A percentile compares a stretch with the other conserved stretches of the same genome.
Conservation (phyloP, 2,329 filamentous ascomycete species). For the Penicillium oxalicum region DNA sequence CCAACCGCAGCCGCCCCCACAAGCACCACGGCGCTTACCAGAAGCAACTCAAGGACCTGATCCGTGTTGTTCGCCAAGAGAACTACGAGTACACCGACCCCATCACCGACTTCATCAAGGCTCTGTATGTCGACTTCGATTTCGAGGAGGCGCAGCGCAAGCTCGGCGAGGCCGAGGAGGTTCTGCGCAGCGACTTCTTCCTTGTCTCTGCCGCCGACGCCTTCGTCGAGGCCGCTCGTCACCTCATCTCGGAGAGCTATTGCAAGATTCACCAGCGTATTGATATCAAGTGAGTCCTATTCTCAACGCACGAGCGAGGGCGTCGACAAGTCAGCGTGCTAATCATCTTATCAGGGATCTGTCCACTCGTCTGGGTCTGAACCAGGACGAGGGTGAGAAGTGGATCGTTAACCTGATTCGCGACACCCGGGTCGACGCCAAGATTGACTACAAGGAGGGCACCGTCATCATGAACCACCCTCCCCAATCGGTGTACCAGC, state of each 20-base stretch:
- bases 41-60: conserved; percentile 96
- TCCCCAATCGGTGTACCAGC: conserved; percentile 96
- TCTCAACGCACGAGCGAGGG: neutral
- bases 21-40: conserved; percentile 79
- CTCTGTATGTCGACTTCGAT: conserved; percentile 92
- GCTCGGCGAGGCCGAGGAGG: conserved; percentile 79
- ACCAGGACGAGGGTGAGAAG: conserved; percentile 95
- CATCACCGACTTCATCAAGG: conserved; percentile 92
- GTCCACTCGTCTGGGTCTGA: conserved; percentile 82
- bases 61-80: conserved; percentile 93
- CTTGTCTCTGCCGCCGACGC: conserved; percentile 73
- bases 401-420: conserved; percentile 99
- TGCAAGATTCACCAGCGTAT: conserved; percentile 99
- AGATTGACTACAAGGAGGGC: conserved; percentile 98
- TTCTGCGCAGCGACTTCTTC: conserved; percentile 94
- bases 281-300: conserved; percentile 68
- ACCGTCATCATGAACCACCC: conserved; percentile 99
- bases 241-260: conserved; percentile 97
- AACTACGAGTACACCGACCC: conserved; percentile 96
- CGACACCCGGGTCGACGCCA: conserved; percentile 93
- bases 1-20: conserved; percentile 73
- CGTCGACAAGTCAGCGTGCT: too few species aligned
- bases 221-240: conserved; percentile 89
- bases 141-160: conserved; percentile 94
- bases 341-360: conserved; percentile 56